Base-by-base conservation (phyloP, 108 stramenopile species). In the Conticribra weissflogii region DNA sequence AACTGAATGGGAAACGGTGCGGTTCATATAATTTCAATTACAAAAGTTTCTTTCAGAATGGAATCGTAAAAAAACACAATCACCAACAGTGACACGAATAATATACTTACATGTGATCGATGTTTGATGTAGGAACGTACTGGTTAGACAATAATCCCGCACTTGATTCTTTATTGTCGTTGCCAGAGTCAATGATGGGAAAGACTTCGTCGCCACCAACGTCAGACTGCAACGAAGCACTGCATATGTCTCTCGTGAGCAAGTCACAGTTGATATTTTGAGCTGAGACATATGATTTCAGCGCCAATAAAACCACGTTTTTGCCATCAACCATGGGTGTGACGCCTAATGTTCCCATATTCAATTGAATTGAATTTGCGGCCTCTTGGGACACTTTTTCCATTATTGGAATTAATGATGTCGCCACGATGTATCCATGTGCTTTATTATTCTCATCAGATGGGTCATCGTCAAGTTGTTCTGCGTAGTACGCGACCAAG, bases 81-180 rank as follows among this genome's bases (percentile, higher is more conserved):
- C 5, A 3, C 33, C 25, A 45, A 22, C 22, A 27, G 3, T 19
- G 14, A 7, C 5, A 24, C 33, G 5, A 62, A 15, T 8, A 25
- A 29, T 28, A 12, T 3, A 76, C 75, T 76, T 48, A 76, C 65
- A 74, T 68, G 59, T 59, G 59, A 16, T 45, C 58, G 14, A 79
- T 68, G 41, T 79, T 68, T 0, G 78, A 55, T 0, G 78, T 79
- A n/a, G 78, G 74, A 4, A 45, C 27, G 28, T 79, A 79, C 21
- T 56, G n/a, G n/a, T n/a, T n/a, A n/a, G n/a, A n/a, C n/a, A n/a
- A n/a, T n/a, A n/a, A n/a, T n/a, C n/a, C n/a, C n/a, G n/a, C n/a
- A n/a, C n/a, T n/a, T n/a, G n/a, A n/a, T n/a, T n/a, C n/a, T n/a
- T n/a, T n/a, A n/a, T n/a, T n/a, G n/a, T n/a, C n/a, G n/a, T n/a